Base-by-base conservation (phyloP, 768 basidiomycete species). In the Rickenella mellea region DNA sequence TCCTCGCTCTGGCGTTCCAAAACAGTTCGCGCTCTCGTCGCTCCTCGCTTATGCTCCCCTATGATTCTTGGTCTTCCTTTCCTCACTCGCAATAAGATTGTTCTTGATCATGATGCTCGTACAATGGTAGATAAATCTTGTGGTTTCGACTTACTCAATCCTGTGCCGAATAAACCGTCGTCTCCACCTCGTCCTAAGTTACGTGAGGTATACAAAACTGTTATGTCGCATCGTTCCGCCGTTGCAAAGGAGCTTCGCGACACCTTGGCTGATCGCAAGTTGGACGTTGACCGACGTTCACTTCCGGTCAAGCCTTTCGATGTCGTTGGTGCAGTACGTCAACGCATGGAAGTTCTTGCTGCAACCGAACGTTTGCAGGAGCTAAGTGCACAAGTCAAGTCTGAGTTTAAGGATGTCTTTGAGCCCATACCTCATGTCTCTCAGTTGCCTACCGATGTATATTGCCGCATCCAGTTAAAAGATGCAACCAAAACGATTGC, bases 11-110 rank as follows among this genome's bases (percentile, higher is more conserved):
- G 47, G 24, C 6, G 19, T n/a, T 48, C 39, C 0, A 20, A 26
- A 20, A 15, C 39, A n/a, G 39, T 53, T 22, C 19, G 29, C 4
- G 55, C 61, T 0, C n/a, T 65, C 2, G 26, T 65, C 2, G 46
- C 53, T 0, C 53, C 55, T 0, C 29, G 27, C 1, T 49, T 65
- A 1, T 59, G 51, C 26, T 48, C 40, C 2, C 55, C 55, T 3
- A 25, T 69, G 6, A 41, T 69, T 0, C 50, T 69, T 0, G 63
- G 65, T 0, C 39, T 58, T 0, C 66, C 64, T 0, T 68, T 61
- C 22, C 50, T 68, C 1, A 19, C 30, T 8, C 43, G 47, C 1
- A 70, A 70, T 44, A 27, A 54, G 0, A 61, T 70, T 48, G 45
- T 63, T 0, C 45, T 58, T 22, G 60, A 69, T 38, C 55, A 60